These are phyloP conservation scores for Ilyonectria destructans DNA, from an alignment of 2,329 filamentous ascomycete species.

Conservation along the genomic window DNA sequence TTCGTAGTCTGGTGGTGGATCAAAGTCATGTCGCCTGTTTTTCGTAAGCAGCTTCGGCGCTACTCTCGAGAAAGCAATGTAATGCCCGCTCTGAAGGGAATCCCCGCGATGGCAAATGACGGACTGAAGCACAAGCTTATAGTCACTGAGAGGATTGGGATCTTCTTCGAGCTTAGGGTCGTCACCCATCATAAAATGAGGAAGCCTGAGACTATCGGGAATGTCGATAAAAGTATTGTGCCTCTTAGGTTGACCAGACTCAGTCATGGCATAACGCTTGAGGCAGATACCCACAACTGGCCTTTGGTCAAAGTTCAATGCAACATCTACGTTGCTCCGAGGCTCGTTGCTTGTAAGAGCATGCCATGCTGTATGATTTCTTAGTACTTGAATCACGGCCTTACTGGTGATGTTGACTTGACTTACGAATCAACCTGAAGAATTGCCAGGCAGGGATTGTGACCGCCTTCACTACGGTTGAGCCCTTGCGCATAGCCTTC, in stretches of 20 bases:
- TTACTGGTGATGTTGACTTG: constrained; percentile 57
- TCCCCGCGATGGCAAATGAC: constrained; percentile 93
- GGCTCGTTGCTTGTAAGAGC: constrained; percentile 72
- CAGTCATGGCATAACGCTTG: constrained; percentile 85
- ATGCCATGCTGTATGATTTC: constrained; percentile 82
- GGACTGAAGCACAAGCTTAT: constrained; percentile 92
- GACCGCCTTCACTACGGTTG: constrained; percentile 81
- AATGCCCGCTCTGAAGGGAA: constrained; percentile 91
- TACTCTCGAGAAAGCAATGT: constrained; percentile 87
- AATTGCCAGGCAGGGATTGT: constrained; percentile 98
- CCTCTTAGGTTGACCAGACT: constrained; percentile 78
- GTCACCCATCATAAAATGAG: constrained; percentile 88
- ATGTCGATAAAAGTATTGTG: constrained; percentile 93
- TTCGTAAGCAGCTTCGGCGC: constrained; percentile 75
- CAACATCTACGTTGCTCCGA: constrained; percentile 83
- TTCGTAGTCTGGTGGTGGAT: constrained; percentile 76
- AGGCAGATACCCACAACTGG: constrained; percentile 94
- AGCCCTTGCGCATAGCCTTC: constrained; percentile 62
- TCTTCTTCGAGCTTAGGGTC: constrained; percentile 75
- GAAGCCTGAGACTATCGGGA: constrained; percentile 83
- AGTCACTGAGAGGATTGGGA: constrained; percentile 81
- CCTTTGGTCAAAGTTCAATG: constrained; percentile 87
- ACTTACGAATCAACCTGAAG: constrained; percentile 90
- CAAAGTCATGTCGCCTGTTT: constrained; percentile 70
- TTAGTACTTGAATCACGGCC: constrained; percentile 52